A percentile compares a stretch with the other conserved stretches of the same genome.
Conservation (phyloP, 2,329 filamentous ascomycete genomes). For the Macrophomina phaseolina region DNA sequence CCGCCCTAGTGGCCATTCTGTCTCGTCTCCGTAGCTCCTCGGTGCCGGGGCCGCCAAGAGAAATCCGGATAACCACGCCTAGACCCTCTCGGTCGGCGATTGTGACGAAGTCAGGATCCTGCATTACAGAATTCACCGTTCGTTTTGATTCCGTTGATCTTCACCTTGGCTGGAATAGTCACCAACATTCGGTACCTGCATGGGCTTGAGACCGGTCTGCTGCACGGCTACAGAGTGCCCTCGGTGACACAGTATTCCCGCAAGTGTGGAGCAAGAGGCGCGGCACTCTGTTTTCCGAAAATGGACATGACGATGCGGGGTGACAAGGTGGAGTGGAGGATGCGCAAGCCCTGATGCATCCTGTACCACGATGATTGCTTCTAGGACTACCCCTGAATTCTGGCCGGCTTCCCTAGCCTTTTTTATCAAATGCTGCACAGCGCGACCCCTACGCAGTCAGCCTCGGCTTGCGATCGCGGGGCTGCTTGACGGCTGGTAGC, state of each 20-base stretch:
- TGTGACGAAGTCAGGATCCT: background rate
- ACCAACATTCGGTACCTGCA: slow-evolving; percentile 1
- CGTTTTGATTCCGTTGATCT: background rate
- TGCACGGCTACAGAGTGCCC: background rate
- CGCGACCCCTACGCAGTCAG: background rate
- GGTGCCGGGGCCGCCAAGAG: background rate
- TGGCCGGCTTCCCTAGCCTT: background rate
- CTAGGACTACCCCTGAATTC: slow-evolving; percentile 16
- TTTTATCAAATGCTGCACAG: slow-evolving; percentile 1
- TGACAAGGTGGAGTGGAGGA: slow-evolving; percentile 3
- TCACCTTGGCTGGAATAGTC: background rate
- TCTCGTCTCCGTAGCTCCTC: slow-evolving; percentile 6
- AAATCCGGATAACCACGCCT: background rate
- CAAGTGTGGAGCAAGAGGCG: background rate
- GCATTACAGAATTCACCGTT: background rate
- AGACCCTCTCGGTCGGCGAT: background rate
- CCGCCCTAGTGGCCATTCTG: background rate
- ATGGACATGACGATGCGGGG: slow-evolving; percentile 10
- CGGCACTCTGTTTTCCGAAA: background rate
- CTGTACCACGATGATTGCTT: slow-evolving; percentile 15
- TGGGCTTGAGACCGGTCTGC: background rate
- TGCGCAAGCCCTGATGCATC: slow-evolving; percentile 17
- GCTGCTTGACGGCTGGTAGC: background rate
- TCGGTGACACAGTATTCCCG: background rate
- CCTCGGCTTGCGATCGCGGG: background rate